These are phyloP conservation scores for Lumnitzera racemosa DNA, from an alignment of 345 rosid species.

Conservation along the genomic window DNA sequence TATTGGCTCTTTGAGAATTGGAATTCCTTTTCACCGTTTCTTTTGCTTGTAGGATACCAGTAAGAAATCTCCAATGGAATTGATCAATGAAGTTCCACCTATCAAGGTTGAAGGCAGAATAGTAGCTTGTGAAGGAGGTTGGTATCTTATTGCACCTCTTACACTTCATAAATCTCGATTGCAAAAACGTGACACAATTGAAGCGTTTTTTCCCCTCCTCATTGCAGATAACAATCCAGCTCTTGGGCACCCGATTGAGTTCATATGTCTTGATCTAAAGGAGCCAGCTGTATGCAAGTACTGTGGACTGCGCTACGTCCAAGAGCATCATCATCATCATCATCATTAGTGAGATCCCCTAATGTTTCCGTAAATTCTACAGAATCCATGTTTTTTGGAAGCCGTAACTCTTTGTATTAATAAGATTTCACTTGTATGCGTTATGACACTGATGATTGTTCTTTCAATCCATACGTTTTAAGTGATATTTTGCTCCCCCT, in stretches of 20 bases:
- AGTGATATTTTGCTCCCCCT: no score
- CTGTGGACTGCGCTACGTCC: slow-evolving; percentile 87
- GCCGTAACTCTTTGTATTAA: no score
- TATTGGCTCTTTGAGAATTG: no score
- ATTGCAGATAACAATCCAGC: slow-evolving; percentile 66
- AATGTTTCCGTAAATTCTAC: neutral
- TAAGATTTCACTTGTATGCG: no score
- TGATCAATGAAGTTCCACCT: slow-evolving; percentile 96
- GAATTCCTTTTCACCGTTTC: no score
- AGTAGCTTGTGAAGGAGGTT: slow-evolving; percentile 99
- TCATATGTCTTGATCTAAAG: slow-evolving; percentile 81
- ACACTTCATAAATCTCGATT: neutral
- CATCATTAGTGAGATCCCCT: slow-evolving; percentile 40
- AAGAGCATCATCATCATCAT: slow-evolving; percentile 77
- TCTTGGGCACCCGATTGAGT: slow-evolving; percentile 95
- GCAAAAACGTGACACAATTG: neutral
- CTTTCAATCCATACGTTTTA: no score
- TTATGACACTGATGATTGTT: no score
- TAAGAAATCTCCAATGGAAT: slow-evolving; percentile 98
- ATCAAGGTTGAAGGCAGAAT: slow-evolving; percentile 90
- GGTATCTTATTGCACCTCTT: slow-evolving; percentile 11
- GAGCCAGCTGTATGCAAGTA: slow-evolving; percentile 97
- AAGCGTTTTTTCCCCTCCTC: slow-evolving; percentile 1
- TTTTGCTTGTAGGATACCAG: slow-evolving; percentile 48
- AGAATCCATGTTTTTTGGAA: neutral